These are phyloP conservation scores for Groenewaldozyma salmanticensis DNA, from an alignment of 805 yeast genomes.

Conservation along the genomic window DNA sequence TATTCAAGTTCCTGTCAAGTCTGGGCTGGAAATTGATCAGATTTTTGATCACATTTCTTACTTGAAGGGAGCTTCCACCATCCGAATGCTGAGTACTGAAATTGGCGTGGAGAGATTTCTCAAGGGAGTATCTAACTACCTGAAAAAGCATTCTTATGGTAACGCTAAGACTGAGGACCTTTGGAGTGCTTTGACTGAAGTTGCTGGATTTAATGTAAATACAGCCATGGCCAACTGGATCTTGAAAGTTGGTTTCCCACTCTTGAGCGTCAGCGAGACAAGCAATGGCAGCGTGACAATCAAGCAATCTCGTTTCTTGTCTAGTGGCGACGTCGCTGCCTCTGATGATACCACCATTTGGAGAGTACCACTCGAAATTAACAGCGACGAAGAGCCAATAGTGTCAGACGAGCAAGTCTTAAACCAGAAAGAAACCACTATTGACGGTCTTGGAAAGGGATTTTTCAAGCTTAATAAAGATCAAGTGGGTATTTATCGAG, in stretches of 20 bases:
- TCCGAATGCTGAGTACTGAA: slow-evolving; percentile 74
- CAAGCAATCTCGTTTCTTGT: slow-evolving; percentile 64
- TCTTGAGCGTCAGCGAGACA: slow-evolving; percentile 54
- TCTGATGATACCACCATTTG: slow-evolving; percentile 62
- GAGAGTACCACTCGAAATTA: slow-evolving; percentile 50
- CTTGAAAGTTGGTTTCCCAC: slow-evolving; percentile 68
- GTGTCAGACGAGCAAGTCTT: slow-evolving; percentile 4
- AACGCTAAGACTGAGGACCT: slow-evolving; percentile 69
- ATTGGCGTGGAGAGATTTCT: slow-evolving; percentile 68
- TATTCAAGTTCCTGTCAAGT: slow-evolving; percentile 70
- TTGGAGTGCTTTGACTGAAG: slow-evolving; percentile 65
- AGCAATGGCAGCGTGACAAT: slow-evolving; percentile 37
- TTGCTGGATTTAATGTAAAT: slow-evolving; percentile 63
- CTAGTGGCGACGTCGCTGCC: slow-evolving; percentile 67
- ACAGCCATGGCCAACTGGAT: slow-evolving; percentile 76
- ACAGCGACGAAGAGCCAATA: slow-evolving; percentile 38
- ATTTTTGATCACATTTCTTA: slow-evolving; percentile 80
- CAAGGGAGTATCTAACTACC: slow-evolving; percentile 69
- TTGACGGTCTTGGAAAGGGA: slow-evolving; percentile 10
- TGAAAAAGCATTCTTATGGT: slow-evolving; percentile 66
- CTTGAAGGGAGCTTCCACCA: slow-evolving; percentile 68
- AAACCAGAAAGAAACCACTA: background rate
- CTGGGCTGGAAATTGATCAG: slow-evolving; percentile 73
- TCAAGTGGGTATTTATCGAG: slow-evolving; percentile 53
- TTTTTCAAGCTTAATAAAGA: slow-evolving; percentile 55